These are phyloP conservation scores for Scalesia atractyloides DNA, from an alignment of 129 eudicot species.

Conservation along the genomic window DNA sequence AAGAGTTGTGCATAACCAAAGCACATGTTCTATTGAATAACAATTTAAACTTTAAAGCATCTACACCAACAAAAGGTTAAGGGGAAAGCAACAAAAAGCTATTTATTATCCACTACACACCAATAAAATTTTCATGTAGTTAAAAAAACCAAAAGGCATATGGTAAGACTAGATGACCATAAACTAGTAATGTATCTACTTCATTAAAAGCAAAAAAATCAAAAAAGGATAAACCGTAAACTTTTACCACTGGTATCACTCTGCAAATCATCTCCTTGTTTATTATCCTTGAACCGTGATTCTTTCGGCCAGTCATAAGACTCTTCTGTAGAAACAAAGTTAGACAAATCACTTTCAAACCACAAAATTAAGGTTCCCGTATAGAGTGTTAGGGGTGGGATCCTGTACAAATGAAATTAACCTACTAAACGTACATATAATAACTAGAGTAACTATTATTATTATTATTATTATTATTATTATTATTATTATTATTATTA, in stretches of 20 bases:
- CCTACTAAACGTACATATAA: too few relatives aligned
- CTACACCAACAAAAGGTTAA: slow-evolving; percentile 9
- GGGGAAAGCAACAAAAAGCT: slow-evolving; percentile 28
- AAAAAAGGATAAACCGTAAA: not conserved
- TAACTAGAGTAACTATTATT: too few relatives aligned
- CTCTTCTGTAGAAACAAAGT: slow-evolving; percentile 17
- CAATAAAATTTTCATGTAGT: not conserved
- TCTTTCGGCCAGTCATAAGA: slow-evolving; percentile 40
- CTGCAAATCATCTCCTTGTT: slow-evolving; percentile 35
- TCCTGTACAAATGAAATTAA: too few relatives aligned
- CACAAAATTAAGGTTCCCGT: not conserved
- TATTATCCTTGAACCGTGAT: slow-evolving; percentile 42
- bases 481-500: too few relatives aligned
- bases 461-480: too few relatives aligned
- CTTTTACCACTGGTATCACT: slow-evolving; percentile 42
- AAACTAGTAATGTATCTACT: not conserved
- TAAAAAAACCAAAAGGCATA: not conserved
- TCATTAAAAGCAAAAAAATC: slow-evolving; percentile 10
- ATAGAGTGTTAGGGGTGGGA: not conserved
- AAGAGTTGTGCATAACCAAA: not conserved
- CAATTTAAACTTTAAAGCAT: not conserved
- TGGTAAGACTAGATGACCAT: not conserved
- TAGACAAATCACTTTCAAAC: not conserved
- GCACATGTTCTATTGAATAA: slow-evolving; percentile 19
- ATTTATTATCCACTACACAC: not conserved